Percentiles rank a stretch among this genome's conserved stretches.
Conservation (phyloP, 1,139 yeast species). For the Blastobotrys petasosporus region DNA sequence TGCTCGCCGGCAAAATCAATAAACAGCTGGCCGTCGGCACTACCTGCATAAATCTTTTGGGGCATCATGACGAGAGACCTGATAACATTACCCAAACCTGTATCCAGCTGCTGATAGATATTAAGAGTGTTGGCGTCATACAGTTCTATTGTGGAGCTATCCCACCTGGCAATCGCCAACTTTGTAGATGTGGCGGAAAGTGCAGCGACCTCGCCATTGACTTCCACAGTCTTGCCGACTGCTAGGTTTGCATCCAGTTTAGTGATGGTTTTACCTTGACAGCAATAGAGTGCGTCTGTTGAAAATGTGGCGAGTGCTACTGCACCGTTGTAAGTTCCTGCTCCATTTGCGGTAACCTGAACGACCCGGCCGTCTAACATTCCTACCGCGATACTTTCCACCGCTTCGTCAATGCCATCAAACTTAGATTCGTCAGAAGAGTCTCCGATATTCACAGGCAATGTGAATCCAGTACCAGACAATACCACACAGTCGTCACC, state of each 20-base stretch:
- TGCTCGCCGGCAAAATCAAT: too few species aligned
- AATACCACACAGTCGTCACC: background rate
- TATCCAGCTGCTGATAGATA: too few species aligned
- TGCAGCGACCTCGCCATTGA: too few species aligned
- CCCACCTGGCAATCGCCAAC: too few species aligned
- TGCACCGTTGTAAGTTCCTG: background rate
- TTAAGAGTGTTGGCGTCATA: too few species aligned
- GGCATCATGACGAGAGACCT: too few species aligned
- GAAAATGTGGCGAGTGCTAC: background rate
- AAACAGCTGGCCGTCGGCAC: too few species aligned
- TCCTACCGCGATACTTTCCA: constrained; percentile 4
- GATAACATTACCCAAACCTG: too few species aligned
- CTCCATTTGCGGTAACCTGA: constrained; percentile 1
- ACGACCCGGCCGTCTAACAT: background rate
- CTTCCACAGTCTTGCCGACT: background rate
- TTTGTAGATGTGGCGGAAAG: too few species aligned
- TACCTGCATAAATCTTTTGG: too few species aligned
- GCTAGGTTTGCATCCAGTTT: background rate
- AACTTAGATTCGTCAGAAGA: background rate
- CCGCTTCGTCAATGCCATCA: too few species aligned
- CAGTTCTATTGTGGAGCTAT: too few species aligned
- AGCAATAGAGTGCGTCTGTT: background rate
- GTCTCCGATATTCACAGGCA: background rate
- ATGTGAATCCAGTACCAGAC: constrained; percentile 1
- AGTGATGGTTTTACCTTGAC: background rate